A percentile compares a stretch with the other conserved stretches of the same genome.
phyloP scores from a whole-genome alignment of 768 basidiomycete genomes.

The Stropharia rugosoannulata region DNA sequence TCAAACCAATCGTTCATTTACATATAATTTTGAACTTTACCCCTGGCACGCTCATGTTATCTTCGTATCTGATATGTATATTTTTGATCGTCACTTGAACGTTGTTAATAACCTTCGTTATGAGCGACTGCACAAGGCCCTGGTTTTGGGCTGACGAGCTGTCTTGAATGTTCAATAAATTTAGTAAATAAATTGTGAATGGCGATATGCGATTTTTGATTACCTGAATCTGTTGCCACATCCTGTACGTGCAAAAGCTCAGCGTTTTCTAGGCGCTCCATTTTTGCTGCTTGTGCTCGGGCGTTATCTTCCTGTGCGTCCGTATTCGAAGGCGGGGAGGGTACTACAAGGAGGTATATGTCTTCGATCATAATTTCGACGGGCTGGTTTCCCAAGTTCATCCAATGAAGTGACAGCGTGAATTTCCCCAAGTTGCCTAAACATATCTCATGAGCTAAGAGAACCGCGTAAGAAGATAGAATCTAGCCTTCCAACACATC shows the following conservation, averaged over 20 bases:
- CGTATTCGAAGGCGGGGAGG: conserved; percentile 64
- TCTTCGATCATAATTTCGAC: conserved; percentile 92
- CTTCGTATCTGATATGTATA: conserved; percentile 96
- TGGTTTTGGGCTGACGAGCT: conserved; percentile 69
- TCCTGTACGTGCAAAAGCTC: conserved; percentile 75
- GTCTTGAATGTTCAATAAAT: conserved; percentile 27
- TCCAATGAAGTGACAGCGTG: conserved; percentile 85
- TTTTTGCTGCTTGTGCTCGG: conserved; percentile 81
- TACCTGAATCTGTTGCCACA: conserved; percentile 48
- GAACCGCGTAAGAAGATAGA: not conserved
- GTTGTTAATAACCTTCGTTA: conserved; percentile 92
- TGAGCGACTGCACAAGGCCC: conserved; percentile 78
- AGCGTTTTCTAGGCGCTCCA: conserved; percentile 85
- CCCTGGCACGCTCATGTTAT: conserved; percentile 89
- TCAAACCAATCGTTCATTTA: conserved; percentile 1
- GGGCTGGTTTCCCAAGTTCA: conserved; percentile 85
- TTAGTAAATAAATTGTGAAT: not conserved
- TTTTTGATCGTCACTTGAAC: conserved; percentile 94
- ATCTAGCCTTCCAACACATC: conserved; percentile 89
- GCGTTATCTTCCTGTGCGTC: conserved; percentile 85
- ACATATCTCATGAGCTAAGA: not conserved
- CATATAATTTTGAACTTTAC: conserved; percentile 44
- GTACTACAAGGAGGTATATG: conserved; percentile 90
- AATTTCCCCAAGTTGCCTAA: conserved; percentile 85
- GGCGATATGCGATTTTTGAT: conserved; percentile 28